Conservation (phyloP, 768 basidiomycete species). For the Fistulinella prunicolor region DNA sequence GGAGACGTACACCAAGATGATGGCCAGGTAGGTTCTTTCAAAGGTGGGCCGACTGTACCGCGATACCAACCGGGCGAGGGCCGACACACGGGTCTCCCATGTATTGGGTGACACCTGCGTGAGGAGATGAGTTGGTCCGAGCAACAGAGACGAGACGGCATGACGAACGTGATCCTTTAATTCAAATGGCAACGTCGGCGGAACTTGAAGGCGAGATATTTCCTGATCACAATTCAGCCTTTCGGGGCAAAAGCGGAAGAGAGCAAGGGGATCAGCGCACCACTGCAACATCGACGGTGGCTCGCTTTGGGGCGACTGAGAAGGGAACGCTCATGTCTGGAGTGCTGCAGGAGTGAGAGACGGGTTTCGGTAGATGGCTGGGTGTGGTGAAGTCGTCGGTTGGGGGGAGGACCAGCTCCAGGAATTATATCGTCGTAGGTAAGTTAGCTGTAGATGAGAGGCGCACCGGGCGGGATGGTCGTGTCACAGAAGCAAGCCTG, state of each 20-base stretch:
- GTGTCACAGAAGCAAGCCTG: too few relatives aligned
- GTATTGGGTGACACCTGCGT: conserved; percentile 40
- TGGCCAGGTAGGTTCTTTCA: conserved; percentile 42
- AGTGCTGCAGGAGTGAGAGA: not conserved
- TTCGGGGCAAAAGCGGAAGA: not conserved
- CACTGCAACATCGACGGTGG: conserved; percentile 23
- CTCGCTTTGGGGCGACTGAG: conserved; percentile 9
- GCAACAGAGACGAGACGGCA: conserved; percentile 3
- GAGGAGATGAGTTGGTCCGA: not conserved
- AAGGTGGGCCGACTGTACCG: conserved; percentile 43
- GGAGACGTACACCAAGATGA: conserved; percentile 39
- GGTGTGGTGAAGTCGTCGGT: not conserved
- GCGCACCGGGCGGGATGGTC: not conserved
- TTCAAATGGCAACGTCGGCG: conserved; percentile 36
- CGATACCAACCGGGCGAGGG: conserved; percentile 35
- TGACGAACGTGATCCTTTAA: conserved; percentile 36
- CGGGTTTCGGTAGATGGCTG: too few relatives aligned
- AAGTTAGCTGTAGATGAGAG: not conserved
- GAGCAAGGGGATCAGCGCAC: conserved; percentile 13
- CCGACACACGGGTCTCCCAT: conserved; percentile 43
- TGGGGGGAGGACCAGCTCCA: conserved; percentile 22
- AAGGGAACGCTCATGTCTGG: conserved; percentile 14
- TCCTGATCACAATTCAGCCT: conserved; percentile 23
- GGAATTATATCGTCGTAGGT: not conserved
- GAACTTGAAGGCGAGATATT: conserved; percentile 30